Conservation (phyloP, 2,329 filamentous ascomycete genomes). For the Raffaelea deltoideospora region DNA sequence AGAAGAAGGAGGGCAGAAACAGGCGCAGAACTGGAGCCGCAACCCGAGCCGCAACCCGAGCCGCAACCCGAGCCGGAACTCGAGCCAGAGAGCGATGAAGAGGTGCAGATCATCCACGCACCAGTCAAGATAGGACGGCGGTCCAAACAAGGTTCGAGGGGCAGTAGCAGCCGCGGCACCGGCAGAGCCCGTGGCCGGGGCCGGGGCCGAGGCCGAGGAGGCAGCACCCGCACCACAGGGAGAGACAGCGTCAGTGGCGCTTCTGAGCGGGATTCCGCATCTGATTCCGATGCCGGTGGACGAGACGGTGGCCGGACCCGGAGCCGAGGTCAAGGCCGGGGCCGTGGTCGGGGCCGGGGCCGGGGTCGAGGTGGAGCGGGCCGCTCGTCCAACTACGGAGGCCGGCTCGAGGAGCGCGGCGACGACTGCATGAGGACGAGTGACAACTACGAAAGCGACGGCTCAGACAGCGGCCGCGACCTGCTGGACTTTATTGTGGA, state of each 20-base stretch:
- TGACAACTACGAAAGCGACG: conserved; percentile 28
- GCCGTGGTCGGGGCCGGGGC: conserved; percentile 3
- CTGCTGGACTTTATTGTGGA: conserved; percentile 42
- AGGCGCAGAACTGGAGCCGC: no score
- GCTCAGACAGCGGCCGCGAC: conserved; percentile 32
- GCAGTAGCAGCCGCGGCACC: no score
- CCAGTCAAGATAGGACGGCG: no score
- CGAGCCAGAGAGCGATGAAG: no score
- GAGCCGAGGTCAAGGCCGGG: conserved; percentile 7
- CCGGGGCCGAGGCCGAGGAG: conserved; percentile 3
- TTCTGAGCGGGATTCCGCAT: not conserved
- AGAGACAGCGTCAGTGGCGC: no score
- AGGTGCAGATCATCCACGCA: no score
- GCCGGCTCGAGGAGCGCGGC: conserved; percentile 25
- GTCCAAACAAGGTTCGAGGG: no score
- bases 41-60: no score
- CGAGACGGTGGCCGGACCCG: conserved; percentile 2
- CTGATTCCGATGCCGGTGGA: conserved; percentile 6
- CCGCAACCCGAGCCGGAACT: no score
- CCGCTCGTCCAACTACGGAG: conserved; percentile 20
- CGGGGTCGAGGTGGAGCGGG: conserved; percentile 2
- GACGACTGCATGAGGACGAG: conserved; percentile 37
- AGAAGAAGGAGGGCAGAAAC: conserved; percentile 1
- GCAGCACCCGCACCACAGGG: no score
- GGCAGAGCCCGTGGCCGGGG: conserved; percentile 5